Evolutionary conservation across 1,284 basidiomycete genomes (phyloP).

Genomic region (Pholiota adiposa): DNA sequence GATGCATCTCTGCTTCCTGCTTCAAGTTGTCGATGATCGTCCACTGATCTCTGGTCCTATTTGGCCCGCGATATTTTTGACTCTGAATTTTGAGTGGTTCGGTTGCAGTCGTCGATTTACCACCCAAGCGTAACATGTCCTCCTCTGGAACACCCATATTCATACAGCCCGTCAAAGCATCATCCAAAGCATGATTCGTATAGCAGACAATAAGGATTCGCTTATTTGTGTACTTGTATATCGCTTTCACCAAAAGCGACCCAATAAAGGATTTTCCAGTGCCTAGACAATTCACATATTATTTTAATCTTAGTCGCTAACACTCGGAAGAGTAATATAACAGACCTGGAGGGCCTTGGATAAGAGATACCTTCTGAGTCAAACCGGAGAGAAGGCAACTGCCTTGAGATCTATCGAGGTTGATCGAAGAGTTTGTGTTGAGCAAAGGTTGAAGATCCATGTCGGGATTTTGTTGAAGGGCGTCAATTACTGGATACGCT

Average conservation of each 20-base stretch:
- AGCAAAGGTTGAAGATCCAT: constrained; percentile 48
- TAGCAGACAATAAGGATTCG: constrained; percentile 67
- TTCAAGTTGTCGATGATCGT: constrained; percentile 43
- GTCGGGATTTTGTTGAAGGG: constrained; percentile 36
- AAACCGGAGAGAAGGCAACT: constrained; percentile 53
- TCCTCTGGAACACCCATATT: constrained; percentile 55
- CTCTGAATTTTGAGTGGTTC: constrained; percentile 45
- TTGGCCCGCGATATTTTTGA: constrained; percentile 31
- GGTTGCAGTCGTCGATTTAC: constrained; percentile 52
- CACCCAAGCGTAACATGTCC: constrained; percentile 56
- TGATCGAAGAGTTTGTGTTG: constrained; percentile 39
- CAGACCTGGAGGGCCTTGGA: constrained; percentile 75
- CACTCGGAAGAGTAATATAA: constrained; percentile 6
- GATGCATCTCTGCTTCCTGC: constrained; percentile 24
- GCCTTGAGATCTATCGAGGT: constrained; percentile 55
- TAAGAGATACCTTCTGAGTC: constrained; percentile 57
- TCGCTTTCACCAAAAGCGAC: constrained; percentile 57
- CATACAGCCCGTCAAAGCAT: constrained; percentile 62
- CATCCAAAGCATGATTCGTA: constrained; percentile 71
- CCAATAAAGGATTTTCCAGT: constrained; percentile 75
- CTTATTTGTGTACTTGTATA: constrained; percentile 49
- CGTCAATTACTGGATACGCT: constrained; percentile 33
- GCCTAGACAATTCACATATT: constrained; percentile 42
- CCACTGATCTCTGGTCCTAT: constrained; percentile 32
- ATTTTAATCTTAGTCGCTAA: background rate